Evolutionary conservation across 768 basidiomycete species (phyloP), one percentile per base, ranked within the genome.

Genomic region (Tephrocybe sp.): DNA sequence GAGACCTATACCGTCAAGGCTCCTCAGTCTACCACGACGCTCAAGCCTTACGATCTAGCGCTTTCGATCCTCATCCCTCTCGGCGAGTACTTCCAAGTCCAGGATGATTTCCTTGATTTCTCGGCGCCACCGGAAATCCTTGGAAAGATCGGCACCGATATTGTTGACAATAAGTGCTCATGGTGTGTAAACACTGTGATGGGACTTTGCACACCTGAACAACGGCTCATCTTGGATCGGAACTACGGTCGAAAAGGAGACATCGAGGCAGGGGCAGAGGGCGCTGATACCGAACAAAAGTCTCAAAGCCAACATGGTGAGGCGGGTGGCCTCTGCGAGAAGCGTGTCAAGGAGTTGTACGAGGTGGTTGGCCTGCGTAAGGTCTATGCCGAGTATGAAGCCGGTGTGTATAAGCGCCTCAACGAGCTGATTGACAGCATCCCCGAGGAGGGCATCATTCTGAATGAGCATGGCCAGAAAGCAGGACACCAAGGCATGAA

Each of bases 51-150:
- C 75, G 79, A 84, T 38, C 65, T 83, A 56, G 88, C 95, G 0
- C 73, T 82, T 33, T 78, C 81, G 39, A 94, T 99, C 66, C 82
- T 98, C 36, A 72, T 98, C 48, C 91, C 91, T 4, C 79, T 98
- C 50, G 96, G 96, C 42, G 94, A 97, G 69, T 99, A 98, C 72
- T 98, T 98, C 84, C 96, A 99, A 71, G 79, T 96, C 52, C 96
- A 99, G 70, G 96, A 98, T 65, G 96, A 98, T 71, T 98, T 86
- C 71, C 82, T 98, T 61, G 97, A 99, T 69, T 97, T 83, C 65
- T 85, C 89, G 16, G 93, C 87, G 4, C 81, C 89, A 7, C 92
- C 93, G 0, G 93, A 94, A 69, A 79, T 88, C 60, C 88, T 98
- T 45, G 96, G 96, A 41, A 98, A 99, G 73, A 84, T 99, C 52